Evolutionary conservation across 2,329 filamentous ascomycete species (phyloP).

Genomic region (Apiospora hydei): DNA sequence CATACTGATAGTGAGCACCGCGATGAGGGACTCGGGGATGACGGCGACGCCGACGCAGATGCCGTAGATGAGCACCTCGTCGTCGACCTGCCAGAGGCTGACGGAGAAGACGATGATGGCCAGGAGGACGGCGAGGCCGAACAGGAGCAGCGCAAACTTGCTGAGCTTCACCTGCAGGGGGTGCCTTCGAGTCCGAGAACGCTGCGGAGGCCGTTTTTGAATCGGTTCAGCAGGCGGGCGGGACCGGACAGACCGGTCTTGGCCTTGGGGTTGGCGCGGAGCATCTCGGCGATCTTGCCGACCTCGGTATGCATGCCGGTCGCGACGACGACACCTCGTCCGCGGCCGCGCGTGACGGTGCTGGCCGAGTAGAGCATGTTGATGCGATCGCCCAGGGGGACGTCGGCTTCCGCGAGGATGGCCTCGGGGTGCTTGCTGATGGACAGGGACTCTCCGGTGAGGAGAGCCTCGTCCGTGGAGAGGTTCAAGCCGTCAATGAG

Average conservation of each 20-base stretch:
- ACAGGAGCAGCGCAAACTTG: slow-evolving; percentile 83
- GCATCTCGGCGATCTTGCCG: slow-evolving; percentile 75
- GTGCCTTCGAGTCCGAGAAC: slow-evolving; percentile 77
- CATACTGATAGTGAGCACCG: slow-evolving; percentile 70
- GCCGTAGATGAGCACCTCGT: slow-evolving; percentile 64
- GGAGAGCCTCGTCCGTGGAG: slow-evolving; percentile 76
- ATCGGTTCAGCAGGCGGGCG: slow-evolving; percentile 52
- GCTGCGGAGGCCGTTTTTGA: slow-evolving; percentile 50
- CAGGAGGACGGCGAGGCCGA: slow-evolving; percentile 71
- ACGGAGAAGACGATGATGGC: slow-evolving; percentile 69
- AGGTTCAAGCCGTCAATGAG: slow-evolving; percentile 74
- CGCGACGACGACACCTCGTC: slow-evolving; percentile 71
- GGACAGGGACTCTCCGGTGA: slow-evolving; percentile 77
- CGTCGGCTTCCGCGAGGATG: slow-evolving; percentile 58
- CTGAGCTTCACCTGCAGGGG: slow-evolving; percentile 85
- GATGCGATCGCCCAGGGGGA: slow-evolving; percentile 72
- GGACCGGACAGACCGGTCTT: slow-evolving; percentile 56
- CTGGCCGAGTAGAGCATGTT: slow-evolving; percentile 77
- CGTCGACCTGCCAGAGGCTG: slow-evolving; percentile 59
- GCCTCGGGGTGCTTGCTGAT: slow-evolving; percentile 70
- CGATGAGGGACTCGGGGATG: slow-evolving; percentile 64
- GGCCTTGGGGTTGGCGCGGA: slow-evolving; percentile 65
- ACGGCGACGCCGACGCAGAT: slow-evolving; percentile 59
- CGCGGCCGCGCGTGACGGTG: slow-evolving; percentile 75
- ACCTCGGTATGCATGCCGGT: slow-evolving; percentile 80